phyloP scores from a whole-genome alignment of 73 alveolate species.

The Stentor roeselii region DNA sequence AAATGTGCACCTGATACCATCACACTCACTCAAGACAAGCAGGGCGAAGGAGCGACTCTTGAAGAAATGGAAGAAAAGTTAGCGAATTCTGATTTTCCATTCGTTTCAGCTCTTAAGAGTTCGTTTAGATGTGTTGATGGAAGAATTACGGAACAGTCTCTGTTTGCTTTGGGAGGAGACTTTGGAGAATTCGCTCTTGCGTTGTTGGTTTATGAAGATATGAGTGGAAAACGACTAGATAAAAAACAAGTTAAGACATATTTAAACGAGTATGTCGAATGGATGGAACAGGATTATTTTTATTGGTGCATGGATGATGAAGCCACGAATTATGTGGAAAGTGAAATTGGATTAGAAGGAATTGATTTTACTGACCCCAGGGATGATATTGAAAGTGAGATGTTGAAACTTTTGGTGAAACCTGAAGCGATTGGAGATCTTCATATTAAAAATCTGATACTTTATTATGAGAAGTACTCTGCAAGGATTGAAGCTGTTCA shows the following conservation, averaged over 20 bases:
- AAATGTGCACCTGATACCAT: conserved; percentile 13
- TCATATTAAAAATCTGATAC: conserved; percentile 53
- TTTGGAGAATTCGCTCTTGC: conserved; percentile 74
- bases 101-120: neutral
- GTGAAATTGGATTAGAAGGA: conserved; percentile 54
- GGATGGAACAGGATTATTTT: conserved; percentile 51
- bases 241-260: conserved; percentile 11
- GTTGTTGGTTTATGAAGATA: conserved; percentile 56
- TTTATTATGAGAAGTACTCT: conserved; percentile 57
- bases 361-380: conserved; percentile 26
- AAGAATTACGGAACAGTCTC: conserved; percentile 46
- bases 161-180: conserved; percentile 81
- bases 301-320: conserved; percentile 78
- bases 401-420: conserved; percentile 39
- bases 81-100: neutral
- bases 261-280: conserved; percentile 38
- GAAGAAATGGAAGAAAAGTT: conserved; percentile 22
- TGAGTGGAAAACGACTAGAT: conserved; percentile 32
- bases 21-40: neutral
- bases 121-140: conserved; percentile 70
- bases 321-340: conserved; percentile 57
- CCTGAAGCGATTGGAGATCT: conserved; percentile 70
- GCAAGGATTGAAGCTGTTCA: conserved; percentile 59
- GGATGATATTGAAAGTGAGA: conserved; percentile 32
- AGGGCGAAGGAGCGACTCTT: conserved; percentile 21